A percentile compares a stretch with the other conserved stretches of the same genome.
Conservation (phyloP, 2,329 filamentous ascomycete genomes). For the Penicillium sp. region DNA sequence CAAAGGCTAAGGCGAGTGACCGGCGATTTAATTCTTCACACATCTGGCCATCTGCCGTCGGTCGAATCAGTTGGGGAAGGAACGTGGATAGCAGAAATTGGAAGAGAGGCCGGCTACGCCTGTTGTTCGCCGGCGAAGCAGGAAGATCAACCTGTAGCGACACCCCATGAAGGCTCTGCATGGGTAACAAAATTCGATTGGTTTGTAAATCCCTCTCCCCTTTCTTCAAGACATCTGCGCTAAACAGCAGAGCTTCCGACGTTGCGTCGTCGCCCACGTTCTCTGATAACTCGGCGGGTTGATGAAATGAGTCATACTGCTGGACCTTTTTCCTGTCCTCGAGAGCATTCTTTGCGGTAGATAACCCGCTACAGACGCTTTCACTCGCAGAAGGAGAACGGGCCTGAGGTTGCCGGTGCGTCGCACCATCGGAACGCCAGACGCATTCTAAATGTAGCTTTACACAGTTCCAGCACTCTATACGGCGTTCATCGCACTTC, state of each 20-base stretch:
- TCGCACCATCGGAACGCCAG: conserved; percentile 2
- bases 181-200: not conserved
- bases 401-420: not conserved
- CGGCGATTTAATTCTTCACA: not conserved
- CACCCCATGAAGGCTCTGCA: not conserved
- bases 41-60: not conserved
- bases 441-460: conserved; percentile 20
- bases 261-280: not conserved
- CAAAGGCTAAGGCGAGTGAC: not conserved
- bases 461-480: conserved; percentile 26
- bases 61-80: not conserved
- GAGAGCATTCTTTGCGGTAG: not conserved
- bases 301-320: not conserved
- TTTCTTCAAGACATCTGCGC: too few relatives aligned
- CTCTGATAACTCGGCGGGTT: not conserved
- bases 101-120: not conserved
- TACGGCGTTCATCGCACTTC: conserved; percentile 32
- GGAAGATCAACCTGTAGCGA: not conserved
- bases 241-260: not conserved
- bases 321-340: not conserved
- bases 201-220: not conserved
- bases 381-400: not conserved
- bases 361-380: not conserved
- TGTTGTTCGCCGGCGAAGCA: not conserved
- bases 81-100: not conserved